Conservation (phyloP, 108 stramenopile genomes). For the Pseudonitzschia multiseries region DNA sequence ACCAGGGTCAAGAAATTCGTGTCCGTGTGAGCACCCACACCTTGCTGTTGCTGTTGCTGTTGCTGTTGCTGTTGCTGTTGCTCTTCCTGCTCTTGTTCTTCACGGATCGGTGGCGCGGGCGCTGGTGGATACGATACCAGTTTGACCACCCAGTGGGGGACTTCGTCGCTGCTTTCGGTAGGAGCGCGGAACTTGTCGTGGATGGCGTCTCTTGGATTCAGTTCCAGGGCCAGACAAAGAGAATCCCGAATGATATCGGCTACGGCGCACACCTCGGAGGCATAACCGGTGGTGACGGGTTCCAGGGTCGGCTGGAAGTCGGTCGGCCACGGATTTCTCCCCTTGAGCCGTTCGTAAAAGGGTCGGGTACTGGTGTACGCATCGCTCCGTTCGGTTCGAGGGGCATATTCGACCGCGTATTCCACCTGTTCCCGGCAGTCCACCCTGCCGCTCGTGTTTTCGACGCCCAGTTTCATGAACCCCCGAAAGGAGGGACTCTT, state of each 20-base stretch:
- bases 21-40: slow-evolving; percentile 73
- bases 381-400: neutral
- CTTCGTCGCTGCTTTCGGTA: slow-evolving; percentile 25
- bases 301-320: slow-evolving; percentile 43
- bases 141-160: slow-evolving; percentile 66
- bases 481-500: slow-evolving; percentile 51
- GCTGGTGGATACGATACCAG: slow-evolving; percentile 57
- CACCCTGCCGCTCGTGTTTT: slow-evolving; percentile 68
- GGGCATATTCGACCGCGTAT: slow-evolving; percentile 54
- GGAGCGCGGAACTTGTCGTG: slow-evolving; percentile 14
- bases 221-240: slow-evolving; percentile 50
- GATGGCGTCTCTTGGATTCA: slow-evolving; percentile 35
- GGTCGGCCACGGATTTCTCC: slow-evolving; percentile 62
- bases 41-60: slow-evolving; percentile 26
- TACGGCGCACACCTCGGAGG: slow-evolving; percentile 35
- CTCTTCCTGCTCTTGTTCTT: neutral
- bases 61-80: neutral
- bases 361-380: neutral
- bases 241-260: slow-evolving; percentile 55
- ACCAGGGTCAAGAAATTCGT: slow-evolving; percentile 66
- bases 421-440: slow-evolving; percentile 74
- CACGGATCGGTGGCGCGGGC: too few relatives aligned
- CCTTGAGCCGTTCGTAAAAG: slow-evolving; percentile 50
- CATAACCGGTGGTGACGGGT: slow-evolving; percentile 40
- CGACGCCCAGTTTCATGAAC: slow-evolving; percentile 70